These are phyloP conservation scores for Astragalus membranaceus DNA, from an alignment of 306 rosid species.

Conservation along the genomic window DNA sequence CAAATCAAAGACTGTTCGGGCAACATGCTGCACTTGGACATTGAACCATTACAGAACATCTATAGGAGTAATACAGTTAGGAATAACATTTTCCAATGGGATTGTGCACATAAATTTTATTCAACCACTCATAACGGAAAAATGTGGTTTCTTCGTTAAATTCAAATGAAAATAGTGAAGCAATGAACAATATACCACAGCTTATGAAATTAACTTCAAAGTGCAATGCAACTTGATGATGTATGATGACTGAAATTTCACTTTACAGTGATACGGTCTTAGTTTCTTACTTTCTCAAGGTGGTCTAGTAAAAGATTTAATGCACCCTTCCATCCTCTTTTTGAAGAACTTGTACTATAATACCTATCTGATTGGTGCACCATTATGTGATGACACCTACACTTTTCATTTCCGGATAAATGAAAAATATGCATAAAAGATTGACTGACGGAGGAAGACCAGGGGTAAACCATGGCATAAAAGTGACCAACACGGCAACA, in stretches of 20 bases:
- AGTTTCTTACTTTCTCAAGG: conserved; percentile 1
- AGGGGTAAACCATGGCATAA: background rate
- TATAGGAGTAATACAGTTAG: background rate
- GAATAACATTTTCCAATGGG: background rate
- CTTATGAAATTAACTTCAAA: background rate
- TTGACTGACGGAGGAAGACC: background rate
- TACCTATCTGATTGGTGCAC: background rate
- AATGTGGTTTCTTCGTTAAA: background rate
- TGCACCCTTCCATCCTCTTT: background rate
- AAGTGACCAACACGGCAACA: background rate
- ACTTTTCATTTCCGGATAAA: background rate
- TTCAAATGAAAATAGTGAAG: background rate
- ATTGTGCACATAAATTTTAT: background rate
- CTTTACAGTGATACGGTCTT: background rate
- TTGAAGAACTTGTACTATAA: background rate
- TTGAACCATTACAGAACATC: conserved; percentile 6
- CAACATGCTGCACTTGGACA: conserved; percentile 5
- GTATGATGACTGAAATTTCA: background rate
- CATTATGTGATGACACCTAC: background rate
- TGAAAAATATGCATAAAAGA: background rate
- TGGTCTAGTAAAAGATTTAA: background rate
- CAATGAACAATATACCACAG: background rate
- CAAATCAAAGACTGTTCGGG: conserved; percentile 18
- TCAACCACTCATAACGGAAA: background rate
- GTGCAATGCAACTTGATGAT: background rate